Evolutionary conservation across 345 rosid genomes (phyloP), one percentile per base, ranked within the genome.

Genomic region (Trapa bicornis): DNA sequence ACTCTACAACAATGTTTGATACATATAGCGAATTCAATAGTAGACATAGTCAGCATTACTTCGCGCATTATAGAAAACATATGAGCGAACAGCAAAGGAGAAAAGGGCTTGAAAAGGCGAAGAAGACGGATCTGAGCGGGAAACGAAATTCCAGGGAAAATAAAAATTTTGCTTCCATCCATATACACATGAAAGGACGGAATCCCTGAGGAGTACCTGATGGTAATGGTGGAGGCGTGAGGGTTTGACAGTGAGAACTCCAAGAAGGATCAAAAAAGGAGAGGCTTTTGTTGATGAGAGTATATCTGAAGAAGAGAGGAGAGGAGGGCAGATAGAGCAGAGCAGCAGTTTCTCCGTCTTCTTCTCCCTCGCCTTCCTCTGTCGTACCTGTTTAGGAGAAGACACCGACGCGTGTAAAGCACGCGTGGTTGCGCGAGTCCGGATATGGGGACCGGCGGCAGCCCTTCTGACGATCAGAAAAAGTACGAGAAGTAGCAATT

Each of bases 61-160:
- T 45, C 47, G 47, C 47, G 5, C 47, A 45, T 45, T 45, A 45
- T 6, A 9, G 1, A 45, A 45, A 5, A 45, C 47, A 45, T 45
- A 9, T 45, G 47, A 45, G 10, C 10, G 47, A 45, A 45, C 11
- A 45, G 12, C 47, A 45, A 9, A 45, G 1, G 61, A 3, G 63
- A 68, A 72, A 69, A n/a, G 29, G 13, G 10, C 16, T n/a, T 70
- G 14, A 58, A 64, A 64, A 61, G 35, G 37, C 71, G 60, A 63
- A 45, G 60, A 63, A 45, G 68, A 74, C 83, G 81, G 82, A 81
- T 81, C 85, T 80, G 82, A 71, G 69, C 37, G 4, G 29, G 68
- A 60, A 64, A 67, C 47, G 35, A 52, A 67, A 15, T n/a, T 14
- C 58, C 33, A 37, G 63, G 17, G 65, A 37, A 33, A 62, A 6